These are phyloP conservation scores for Mycosphaerella arachidis DNA, from an alignment of 2,329 filamentous ascomycete species.

Conservation along the genomic window DNA sequence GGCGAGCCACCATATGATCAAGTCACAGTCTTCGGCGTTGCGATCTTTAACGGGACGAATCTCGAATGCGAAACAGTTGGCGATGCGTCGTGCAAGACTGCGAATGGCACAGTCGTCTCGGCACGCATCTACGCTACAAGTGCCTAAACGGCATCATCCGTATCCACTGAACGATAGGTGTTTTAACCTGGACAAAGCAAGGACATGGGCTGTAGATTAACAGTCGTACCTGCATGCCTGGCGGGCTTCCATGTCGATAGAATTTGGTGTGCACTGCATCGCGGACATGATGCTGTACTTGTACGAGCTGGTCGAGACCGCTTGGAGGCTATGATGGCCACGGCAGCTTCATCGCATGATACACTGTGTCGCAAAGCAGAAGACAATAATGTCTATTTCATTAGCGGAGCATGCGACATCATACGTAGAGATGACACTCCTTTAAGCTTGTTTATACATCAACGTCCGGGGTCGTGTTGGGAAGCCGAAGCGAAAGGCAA, in stretches of 20 bases:
- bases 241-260: background rate
- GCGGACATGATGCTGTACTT: background rate
- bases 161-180: background rate
- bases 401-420: background rate
- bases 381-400: background rate
- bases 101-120: conserved; percentile 6
- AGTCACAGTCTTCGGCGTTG: conserved; percentile 26
- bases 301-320: background rate
- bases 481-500: background rate
- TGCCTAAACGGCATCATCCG: background rate
- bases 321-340: background rate
- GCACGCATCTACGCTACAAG: conserved; percentile 18
- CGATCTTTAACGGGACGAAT: conserved; percentile 12
- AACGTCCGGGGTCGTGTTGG: background rate
- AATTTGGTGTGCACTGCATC: background rate
- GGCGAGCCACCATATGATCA: conserved; percentile 29
- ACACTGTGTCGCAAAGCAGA: background rate
- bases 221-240: background rate
- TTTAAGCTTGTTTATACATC: background rate
- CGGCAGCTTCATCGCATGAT: background rate
- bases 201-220: background rate
- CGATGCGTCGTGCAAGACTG: conserved; percentile 14
- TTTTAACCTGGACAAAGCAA: background rate
- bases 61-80: conserved; percentile 10
- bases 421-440: background rate